Evolutionary conservation across 2,329 filamentous ascomycete species (phyloP).

Genomic region (Exophiala oligosperma): DNA sequence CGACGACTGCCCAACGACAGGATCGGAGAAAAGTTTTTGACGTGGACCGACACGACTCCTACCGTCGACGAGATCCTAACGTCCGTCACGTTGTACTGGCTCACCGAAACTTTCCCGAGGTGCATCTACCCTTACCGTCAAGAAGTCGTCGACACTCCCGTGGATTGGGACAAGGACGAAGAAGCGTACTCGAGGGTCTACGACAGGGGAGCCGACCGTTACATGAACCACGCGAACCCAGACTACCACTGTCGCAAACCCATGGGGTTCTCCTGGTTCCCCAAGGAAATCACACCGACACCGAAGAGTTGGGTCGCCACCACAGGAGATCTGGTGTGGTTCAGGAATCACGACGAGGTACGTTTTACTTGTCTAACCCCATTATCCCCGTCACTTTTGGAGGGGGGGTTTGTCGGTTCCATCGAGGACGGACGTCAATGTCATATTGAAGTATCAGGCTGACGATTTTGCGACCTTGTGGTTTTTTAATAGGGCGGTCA

Average conservation of each 20-base stretch:
- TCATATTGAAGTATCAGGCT: too few species aligned
- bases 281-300: conserved; percentile 41
- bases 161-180: conserved; percentile 18
- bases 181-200: not conserved
- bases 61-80: conserved; percentile 35
- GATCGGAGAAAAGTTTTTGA: conserved; percentile 40
- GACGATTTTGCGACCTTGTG: not conserved
- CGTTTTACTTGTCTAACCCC: too few species aligned
- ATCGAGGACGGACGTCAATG: too few species aligned
- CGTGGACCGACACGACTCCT: conserved; percentile 39
- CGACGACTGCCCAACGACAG: conserved; percentile 28
- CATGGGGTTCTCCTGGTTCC: conserved; percentile 49
- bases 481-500: conserved; percentile 46
- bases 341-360: conserved; percentile 14
- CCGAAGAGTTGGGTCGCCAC: conserved; percentile 34
- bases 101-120: conserved; percentile 39
- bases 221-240: conserved; percentile 23
- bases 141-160: too few species aligned
- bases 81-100: conserved; percentile 39
- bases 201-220: not conserved
- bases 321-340: conserved; percentile 24
- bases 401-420: too few species aligned
- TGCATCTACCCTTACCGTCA: conserved; percentile 34
- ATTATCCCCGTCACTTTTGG: too few species aligned
- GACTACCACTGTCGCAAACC: conserved; percentile 44